A percentile compares a stretch with the other conserved stretches of the same genome.
These are phyloP conservation scores for Trichoderma sp. DNA, from an alignment of 2,329 filamentous ascomycete genomes.

Conservation along the genomic window DNA sequence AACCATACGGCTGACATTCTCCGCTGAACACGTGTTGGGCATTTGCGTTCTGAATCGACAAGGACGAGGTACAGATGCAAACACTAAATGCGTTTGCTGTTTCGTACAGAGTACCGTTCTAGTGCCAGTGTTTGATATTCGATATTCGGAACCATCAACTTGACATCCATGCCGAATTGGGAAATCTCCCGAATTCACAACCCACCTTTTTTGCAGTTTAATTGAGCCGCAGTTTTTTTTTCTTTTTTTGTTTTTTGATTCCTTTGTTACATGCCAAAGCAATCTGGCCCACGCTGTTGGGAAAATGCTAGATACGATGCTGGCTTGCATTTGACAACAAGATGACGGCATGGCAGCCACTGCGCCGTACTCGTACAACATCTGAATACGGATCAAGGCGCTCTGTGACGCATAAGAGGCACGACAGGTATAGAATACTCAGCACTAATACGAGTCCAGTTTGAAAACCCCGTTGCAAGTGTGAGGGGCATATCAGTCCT, in stretches of 20 bases:
- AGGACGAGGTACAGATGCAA: background rate
- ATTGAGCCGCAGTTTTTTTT: background rate
- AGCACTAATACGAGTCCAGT: background rate
- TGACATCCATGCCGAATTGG: background rate
- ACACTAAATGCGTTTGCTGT: background rate
- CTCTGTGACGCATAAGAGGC: background rate
- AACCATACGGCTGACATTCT: background rate
- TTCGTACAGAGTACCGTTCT: background rate
- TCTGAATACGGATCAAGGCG: background rate
- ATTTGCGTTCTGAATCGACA: background rate
- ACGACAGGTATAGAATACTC: background rate
- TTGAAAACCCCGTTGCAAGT: background rate
- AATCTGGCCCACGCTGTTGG: background rate
- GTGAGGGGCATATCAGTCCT: background rate
- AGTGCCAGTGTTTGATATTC: background rate
- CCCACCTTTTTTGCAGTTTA: background rate
- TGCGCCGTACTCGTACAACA: background rate
- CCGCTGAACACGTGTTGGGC: background rate
- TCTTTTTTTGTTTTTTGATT: background rate
- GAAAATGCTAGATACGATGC: background rate
- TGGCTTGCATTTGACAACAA: background rate
- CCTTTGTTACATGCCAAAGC: background rate
- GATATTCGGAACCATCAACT: conserved; percentile 2
- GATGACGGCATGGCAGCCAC: background rate
- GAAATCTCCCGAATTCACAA: background rate